A percentile compares a stretch with the other conserved stretches of the same genome.
These are phyloP conservation scores for Blepharisma japonicum DNA, from an alignment of 73 alveolate species.

Conservation along the genomic window DNA sequence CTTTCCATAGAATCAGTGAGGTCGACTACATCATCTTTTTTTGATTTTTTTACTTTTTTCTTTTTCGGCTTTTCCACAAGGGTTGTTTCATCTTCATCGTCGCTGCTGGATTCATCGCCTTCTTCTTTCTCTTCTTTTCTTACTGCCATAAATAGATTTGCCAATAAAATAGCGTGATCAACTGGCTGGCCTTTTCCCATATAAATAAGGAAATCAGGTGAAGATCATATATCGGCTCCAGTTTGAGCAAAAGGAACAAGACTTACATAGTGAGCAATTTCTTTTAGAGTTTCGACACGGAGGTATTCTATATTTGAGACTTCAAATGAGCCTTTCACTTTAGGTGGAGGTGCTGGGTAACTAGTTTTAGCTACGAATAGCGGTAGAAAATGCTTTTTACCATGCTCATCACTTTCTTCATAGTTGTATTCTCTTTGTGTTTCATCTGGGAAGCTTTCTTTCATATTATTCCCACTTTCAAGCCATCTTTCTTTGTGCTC, in stretches of 20 bases:
- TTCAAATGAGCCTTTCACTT: background rate
- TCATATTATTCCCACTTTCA: background rate
- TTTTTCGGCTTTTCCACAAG: background rate
- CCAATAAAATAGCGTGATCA: conserved; percentile 64
- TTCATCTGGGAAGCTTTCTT: conserved; percentile 31
- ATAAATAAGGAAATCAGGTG: conserved; percentile 62
- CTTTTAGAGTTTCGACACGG: conserved; percentile 31
- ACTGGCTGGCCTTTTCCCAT: conserved; percentile 63
- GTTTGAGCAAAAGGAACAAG: conserved; percentile 31
- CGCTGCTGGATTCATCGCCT: conserved; percentile 22
- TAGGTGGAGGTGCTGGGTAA: background rate
- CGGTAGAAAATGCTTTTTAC: conserved; percentile 17
- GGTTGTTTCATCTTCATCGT: conserved; percentile 27
- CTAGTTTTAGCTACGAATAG: background rate
- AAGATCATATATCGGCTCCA: conserved; percentile 46
- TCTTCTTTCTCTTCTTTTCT: conserved; percentile 32
- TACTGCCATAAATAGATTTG: conserved; percentile 53
- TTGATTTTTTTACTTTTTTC: conserved; percentile 31
- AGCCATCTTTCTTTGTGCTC: background rate
- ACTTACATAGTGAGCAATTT: conserved; percentile 32
- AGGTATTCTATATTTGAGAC: background rate
- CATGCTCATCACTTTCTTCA: conserved; percentile 18
- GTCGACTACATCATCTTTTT: conserved; percentile 39
- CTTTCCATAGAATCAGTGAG: conserved; percentile 32
- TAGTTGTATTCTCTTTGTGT: conserved; percentile 9